Conservation (phyloP, 2,329 filamentous ascomycete species). For the Cytospora piceae region DNA sequence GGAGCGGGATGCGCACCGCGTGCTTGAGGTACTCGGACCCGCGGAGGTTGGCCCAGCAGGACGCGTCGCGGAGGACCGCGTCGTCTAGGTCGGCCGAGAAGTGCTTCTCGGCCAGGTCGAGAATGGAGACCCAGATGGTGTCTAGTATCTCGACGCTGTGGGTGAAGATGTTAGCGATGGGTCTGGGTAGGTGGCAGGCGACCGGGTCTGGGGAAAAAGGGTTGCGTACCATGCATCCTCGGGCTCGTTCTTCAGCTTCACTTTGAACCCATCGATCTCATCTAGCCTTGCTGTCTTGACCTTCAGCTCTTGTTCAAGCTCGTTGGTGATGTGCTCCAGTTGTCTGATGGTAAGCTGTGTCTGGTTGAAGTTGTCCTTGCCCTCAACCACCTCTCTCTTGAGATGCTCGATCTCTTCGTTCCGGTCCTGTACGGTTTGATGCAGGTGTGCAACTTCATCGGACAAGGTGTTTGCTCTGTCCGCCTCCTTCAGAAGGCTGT, state of each 20-base stretch:
- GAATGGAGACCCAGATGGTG: constrained; percentile 42
- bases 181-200: neutral
- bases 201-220: neutral
- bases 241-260: constrained; percentile 36
- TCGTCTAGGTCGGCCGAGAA: constrained; percentile 41
- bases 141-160: constrained; percentile 39
- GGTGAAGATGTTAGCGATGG: neutral
- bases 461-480: constrained; percentile 34
- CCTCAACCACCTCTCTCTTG: constrained; percentile 6
- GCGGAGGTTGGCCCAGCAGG: constrained; percentile 41
- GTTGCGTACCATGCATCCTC: constrained; percentile 39
- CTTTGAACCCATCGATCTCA: constrained; percentile 38
- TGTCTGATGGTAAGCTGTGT: constrained; percentile 28
- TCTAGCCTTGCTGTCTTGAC: constrained; percentile 34
- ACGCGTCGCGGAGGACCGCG: constrained; percentile 37
- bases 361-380: constrained; percentile 28
- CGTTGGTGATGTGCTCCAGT: constrained; percentile 34
- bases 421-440: constrained; percentile 31
- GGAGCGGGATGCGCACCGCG: constrained; percentile 40
- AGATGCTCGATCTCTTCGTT: constrained; percentile 32
- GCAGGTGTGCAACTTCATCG: constrained; percentile 31
- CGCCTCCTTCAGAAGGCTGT: constrained; percentile 34
- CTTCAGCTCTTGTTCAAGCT: constrained; percentile 34
- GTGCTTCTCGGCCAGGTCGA: constrained; percentile 39
- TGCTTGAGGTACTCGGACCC: constrained; percentile 39